Conservation (phyloP, 2,329 filamentous ascomycete genomes). For the Venturia effusa region DNA sequence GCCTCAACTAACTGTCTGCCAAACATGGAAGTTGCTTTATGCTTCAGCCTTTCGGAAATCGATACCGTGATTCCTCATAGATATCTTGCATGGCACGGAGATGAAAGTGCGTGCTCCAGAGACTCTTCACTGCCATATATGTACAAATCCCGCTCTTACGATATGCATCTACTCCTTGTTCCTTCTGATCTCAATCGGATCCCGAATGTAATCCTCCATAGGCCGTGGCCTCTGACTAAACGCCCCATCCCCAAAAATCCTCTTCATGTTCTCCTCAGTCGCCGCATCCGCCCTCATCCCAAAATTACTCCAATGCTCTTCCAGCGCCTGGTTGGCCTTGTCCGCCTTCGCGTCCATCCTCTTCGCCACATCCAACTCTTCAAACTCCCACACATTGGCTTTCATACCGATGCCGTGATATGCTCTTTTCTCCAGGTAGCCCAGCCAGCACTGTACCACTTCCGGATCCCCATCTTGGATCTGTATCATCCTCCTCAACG, state of each 20-base stretch:
- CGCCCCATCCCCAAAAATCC: conserved; percentile 1
- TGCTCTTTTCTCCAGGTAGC: conserved; percentile 82
- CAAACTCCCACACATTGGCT: conserved; percentile 90
- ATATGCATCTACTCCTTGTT: neutral
- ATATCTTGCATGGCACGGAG: neutral
- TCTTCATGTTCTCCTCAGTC: conserved; percentile 7
- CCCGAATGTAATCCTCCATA: conserved; percentile 9
- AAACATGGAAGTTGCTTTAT: no score
- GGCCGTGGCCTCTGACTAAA: neutral
- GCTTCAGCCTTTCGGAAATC: neutral
- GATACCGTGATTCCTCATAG: neutral
- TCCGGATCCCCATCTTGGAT: conserved; percentile 87
- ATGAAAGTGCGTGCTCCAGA: neutral
- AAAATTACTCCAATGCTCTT: conserved; percentile 11
- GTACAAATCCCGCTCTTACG: conserved; percentile 15
- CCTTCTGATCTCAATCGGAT: conserved; percentile 9
- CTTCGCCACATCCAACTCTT: conserved; percentile 41
- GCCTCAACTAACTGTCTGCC: neutral
- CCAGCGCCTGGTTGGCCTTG: conserved; percentile 15
- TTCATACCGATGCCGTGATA: conserved; percentile 99
- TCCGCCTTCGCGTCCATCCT: conserved; percentile 26
- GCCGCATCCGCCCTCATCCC: conserved; percentile 10
- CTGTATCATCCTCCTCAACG: conserved; percentile 74
- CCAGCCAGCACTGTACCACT: conserved; percentile 82
- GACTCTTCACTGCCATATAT: conserved; percentile 10